A percentile compares a stretch with the other conserved stretches of the same genome.
Evolutionary conservation across 495 filamentous ascomycete species (phyloP).

Genomic region (Penicillium salamii): DNA sequence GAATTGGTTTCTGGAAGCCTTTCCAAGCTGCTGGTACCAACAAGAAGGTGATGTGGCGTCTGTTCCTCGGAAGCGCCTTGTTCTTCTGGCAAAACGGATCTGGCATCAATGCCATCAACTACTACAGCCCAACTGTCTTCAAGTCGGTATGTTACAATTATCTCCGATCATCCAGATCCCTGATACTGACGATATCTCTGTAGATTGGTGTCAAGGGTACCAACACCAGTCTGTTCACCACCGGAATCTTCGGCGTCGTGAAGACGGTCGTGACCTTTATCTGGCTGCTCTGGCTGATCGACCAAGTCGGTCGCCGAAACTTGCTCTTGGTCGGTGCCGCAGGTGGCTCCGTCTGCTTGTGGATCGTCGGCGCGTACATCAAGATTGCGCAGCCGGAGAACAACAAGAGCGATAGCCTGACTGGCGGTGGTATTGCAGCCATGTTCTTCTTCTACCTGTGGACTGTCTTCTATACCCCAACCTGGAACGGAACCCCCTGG

Average conservation of each 20-base stretch:
- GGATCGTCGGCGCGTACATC: constrained; percentile 71
- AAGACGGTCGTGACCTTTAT: constrained; percentile 58
- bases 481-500: constrained; percentile 73
- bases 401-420: constrained; percentile 37
- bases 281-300: constrained; percentile 69
- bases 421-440: constrained; percentile 60
- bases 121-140: constrained; percentile 62
- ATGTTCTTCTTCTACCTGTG: constrained; percentile 81
- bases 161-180: too few species aligned
- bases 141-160: constrained; percentile 15
- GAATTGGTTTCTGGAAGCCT: constrained; percentile 67
- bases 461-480: constrained; percentile 73
- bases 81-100: constrained; percentile 69
- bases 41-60: constrained; percentile 59
- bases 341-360: constrained; percentile 67
- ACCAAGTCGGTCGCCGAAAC: constrained; percentile 62
- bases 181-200: too few species aligned
- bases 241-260: constrained; percentile 53
- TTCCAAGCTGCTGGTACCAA: constrained; percentile 55
- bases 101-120: constrained; percentile 71
- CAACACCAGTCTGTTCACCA: constrained; percentile 49
- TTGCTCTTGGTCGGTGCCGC: constrained; percentile 71
- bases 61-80: constrained; percentile 65
- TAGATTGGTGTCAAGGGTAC: constrained; percentile 53
- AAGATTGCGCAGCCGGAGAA: constrained; percentile 53